Evolutionary conservation across 352 stramenopile genomes (phyloP).

Genomic region (Plasmopara halstedii): DNA sequence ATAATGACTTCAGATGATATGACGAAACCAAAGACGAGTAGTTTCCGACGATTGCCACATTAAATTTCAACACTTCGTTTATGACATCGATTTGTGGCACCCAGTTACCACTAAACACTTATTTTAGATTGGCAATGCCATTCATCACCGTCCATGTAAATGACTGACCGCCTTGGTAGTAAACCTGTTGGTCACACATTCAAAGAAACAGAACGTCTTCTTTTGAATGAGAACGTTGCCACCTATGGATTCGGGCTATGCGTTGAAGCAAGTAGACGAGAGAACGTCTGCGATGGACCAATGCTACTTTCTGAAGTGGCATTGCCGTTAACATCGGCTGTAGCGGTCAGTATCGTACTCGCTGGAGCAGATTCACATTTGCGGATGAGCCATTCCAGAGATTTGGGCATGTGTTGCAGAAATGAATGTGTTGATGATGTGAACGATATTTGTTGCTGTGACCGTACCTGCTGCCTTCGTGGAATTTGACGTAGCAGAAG

Average conservation of each 20-base stretch:
- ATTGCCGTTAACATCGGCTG: conserved; percentile 6
- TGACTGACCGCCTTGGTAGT: background rate
- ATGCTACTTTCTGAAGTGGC: background rate
- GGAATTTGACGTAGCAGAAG: no score
- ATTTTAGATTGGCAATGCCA: no score
- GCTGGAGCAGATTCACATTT: no score
- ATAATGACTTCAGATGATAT: no score
- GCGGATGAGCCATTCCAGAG: background rate
- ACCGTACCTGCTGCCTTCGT: background rate
- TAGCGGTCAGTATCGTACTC: background rate
- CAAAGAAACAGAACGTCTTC: conserved; percentile 10
- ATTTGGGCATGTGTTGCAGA: conserved; percentile 8
- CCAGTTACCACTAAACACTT: no score
- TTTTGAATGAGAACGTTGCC: conserved; percentile 1
- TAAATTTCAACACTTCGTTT: no score
- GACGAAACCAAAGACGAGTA: no score
- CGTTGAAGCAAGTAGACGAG: conserved; percentile 6
- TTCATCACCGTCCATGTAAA: no score
- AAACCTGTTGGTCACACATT: conserved; percentile 15
- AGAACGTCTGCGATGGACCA: conserved; percentile 6
- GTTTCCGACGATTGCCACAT: no score
- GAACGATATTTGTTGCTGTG: background rate
- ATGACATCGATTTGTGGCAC: no score
- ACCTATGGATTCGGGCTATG: conserved; percentile 10
- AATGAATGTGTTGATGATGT: background rate